Conservation (phyloP, 306 rosid species). For the Lotus japonicus region DNA sequence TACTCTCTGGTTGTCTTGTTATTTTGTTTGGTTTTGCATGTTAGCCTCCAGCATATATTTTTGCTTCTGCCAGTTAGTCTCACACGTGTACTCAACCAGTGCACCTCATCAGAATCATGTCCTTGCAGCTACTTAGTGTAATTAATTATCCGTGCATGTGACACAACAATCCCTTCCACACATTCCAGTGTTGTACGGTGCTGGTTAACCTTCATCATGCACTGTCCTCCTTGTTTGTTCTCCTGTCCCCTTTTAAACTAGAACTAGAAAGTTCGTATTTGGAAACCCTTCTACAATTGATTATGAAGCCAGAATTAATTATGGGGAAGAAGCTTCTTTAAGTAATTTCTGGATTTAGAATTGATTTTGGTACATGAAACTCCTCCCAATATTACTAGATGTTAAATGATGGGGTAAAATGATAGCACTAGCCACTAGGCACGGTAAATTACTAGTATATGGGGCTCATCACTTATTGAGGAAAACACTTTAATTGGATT, state of each 20-base stretch:
- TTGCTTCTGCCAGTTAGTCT: not conserved
- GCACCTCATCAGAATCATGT: conserved; percentile 1
- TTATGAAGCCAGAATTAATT: too few species aligned
- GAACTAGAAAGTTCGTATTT: not conserved
- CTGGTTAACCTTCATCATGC: not conserved
- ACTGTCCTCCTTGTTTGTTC: conserved; percentile 4
- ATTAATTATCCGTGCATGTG: conserved; percentile 8
- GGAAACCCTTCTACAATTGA: too few species aligned
- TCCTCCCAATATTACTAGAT: not conserved
- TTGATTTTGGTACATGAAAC: too few species aligned
- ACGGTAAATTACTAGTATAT: not conserved
- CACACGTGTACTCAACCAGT: conserved; percentile 18
- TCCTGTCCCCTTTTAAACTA: not conserved
- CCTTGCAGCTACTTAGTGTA: not conserved
- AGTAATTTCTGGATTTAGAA: too few species aligned
- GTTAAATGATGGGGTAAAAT: not conserved
- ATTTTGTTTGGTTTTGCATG: conserved; percentile 13
- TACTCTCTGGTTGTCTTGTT: not conserved
- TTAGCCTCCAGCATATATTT: not conserved
- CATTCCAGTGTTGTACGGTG: not conserved
- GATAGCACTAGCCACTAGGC: not conserved
- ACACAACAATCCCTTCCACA: not conserved
- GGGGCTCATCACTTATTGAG: not conserved
- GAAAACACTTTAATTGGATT: not conserved
- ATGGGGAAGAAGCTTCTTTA: too few species aligned